A percentile compares a stretch with the other conserved stretches of the same genome.
phyloP scores from a whole-genome alignment of 768 basidiomycete species.

The Mrakia hoshinonis region DNA sequence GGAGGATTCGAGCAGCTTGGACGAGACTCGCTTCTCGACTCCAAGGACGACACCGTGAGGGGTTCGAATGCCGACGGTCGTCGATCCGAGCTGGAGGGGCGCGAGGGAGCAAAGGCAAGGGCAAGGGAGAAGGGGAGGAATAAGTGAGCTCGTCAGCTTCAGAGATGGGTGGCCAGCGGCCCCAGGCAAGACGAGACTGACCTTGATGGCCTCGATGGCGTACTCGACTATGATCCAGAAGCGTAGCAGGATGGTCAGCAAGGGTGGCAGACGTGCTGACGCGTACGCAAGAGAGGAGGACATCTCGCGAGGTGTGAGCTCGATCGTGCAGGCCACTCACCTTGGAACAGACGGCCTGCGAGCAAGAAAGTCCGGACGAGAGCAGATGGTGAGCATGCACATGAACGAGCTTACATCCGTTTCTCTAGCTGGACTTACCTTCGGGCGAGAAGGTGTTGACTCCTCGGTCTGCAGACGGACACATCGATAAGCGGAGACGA shows the following conservation, averaged over 20 bases:
- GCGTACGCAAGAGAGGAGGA: not conserved
- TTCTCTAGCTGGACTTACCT: slow-evolving; percentile 32
- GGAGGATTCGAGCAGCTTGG: slow-evolving; percentile 83
- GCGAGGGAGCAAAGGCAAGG: not conserved
- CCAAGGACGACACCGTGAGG: slow-evolving; percentile 82
- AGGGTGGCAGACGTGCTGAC: not conserved
- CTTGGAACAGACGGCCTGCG: slow-evolving; percentile 82
- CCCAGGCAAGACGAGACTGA: slow-evolving; percentile 36
- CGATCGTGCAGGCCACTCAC: slow-evolving; percentile 43
- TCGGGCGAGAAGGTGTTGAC: slow-evolving; percentile 97
- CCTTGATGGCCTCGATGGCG: slow-evolving; percentile 98
- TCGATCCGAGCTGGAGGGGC: slow-evolving; percentile 73
- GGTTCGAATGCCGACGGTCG: slow-evolving; percentile 90
- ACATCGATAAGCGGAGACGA: not conserved
- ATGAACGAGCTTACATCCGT: no score
- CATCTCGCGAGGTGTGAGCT: slow-evolving; percentile 23
- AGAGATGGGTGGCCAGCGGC: not conserved
- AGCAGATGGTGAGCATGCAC: no score
- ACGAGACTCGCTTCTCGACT: slow-evolving; percentile 97
- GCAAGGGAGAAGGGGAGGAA: not conserved
- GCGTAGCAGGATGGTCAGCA: not conserved
- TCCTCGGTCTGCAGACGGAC: slow-evolving; percentile 58
- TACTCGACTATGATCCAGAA: slow-evolving; percentile 67
- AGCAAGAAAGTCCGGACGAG: not conserved
- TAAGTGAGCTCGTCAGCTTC: slow-evolving; percentile 1